Evolutionary conservation across 352 stramenopile species (phyloP), one percentile per base, ranked within the genome.

Genomic region (Pythium volutum): DNA sequence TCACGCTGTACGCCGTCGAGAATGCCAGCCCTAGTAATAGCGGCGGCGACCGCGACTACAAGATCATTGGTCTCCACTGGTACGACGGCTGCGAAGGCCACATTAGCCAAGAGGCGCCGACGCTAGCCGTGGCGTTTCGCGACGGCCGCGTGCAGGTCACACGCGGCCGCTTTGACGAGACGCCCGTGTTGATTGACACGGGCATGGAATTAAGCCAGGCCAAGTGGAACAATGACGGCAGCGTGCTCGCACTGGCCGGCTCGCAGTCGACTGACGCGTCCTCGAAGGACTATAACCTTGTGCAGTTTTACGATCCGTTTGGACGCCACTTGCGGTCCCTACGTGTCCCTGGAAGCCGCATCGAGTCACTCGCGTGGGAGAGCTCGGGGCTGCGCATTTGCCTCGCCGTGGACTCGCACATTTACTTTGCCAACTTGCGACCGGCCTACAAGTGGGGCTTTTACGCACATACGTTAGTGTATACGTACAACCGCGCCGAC

Each of bases 351-450:
- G 90, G 91, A 8, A 87, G 73, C 47, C 70, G 75, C 33, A 96
- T 98, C 55, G 86, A 93, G 66, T 81, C 82, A 10, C 65, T 98
- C 7, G 87, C 87, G 26, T 98, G 93, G 93, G 93, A 98, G 77
- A 91, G 91, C 55, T 80, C 76, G 2, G 91, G 93, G 15, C 62
- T 98, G 38, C 78, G 92, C 31, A 95, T 98, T 42, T 96, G 93
- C 41, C 66, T 98, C 18, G 94, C 94, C 0, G 92, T 98, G 22
- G 94, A 97, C 71, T 93, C 88, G 20, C 92, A 95, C 76, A 97
- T 98, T 52, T 98, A 97, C 79, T 98, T 98, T 73, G 94, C 93
- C 34, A 98, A 98, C 73, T 94, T 98, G 46, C 87, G 94, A 8
- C 89, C 84, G 20, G 82, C 86, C 38, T 98, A 98, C 77, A 91